Conservation (phyloP, 768 basidiomycete species). For the Gloeopeniophorella convolvens region DNA sequence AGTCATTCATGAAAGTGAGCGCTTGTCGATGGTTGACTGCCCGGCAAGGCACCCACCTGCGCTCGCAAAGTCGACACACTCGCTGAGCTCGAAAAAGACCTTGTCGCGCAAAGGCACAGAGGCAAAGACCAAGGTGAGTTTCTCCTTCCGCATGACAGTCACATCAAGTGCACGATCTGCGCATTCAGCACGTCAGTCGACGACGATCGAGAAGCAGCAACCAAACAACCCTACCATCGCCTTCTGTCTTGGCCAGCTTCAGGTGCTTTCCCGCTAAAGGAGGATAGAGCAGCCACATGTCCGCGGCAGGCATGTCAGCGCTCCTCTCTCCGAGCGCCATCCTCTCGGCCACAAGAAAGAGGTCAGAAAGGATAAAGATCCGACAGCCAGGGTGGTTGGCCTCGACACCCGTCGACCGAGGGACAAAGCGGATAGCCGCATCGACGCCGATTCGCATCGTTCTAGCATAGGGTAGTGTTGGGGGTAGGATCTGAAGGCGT, state of each 20-base stretch:
- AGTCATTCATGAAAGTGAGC: no score
- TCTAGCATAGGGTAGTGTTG: constrained; percentile 69
- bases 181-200: no score
- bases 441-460: constrained; percentile 67
- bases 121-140: constrained; percentile 56
- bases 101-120: constrained; percentile 53
- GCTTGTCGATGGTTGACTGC: no score
- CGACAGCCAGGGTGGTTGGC: constrained; percentile 74
- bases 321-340: constrained; percentile 57
- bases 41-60: constrained; percentile 45
- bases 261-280: constrained; percentile 94
- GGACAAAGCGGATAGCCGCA: constrained; percentile 69
- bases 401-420: constrained; percentile 66
- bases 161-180: constrained; percentile 73
- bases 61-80: constrained; percentile 78
- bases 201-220: no score
- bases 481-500: constrained; percentile 83
- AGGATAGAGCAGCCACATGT: constrained; percentile 92
- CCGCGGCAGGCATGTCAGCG: constrained; percentile 48
- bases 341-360: constrained; percentile 86
- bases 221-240: constrained; percentile 54
- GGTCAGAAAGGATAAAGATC: constrained; percentile 84
- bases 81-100: constrained; percentile 64
- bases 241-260: constrained; percentile 54
- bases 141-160: constrained; percentile 85